Base-by-base conservation (phyloP, 1,284 basidiomycete genomes). In the Apiotrichum akiyoshidainum region DNA sequence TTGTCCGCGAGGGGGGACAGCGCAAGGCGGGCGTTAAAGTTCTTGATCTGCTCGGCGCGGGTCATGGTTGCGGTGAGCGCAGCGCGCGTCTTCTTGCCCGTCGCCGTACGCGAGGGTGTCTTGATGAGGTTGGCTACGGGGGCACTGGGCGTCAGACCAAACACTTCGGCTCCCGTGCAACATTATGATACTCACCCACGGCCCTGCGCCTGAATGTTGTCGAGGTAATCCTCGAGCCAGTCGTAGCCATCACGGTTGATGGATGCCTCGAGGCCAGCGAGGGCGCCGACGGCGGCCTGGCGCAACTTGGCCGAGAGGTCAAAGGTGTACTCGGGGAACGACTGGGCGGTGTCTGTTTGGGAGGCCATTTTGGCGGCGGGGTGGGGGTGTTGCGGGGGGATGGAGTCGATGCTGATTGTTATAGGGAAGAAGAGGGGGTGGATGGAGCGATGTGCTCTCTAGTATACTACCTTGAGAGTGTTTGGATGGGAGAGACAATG, bases 161-260 rank as follows among this genome's bases (percentile, higher is more conserved):
- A 53, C 37, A 46, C 16, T 12, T 10, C 19, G 2, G 17, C 3
- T 8, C 19, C 19, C 11, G 19, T 9, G 34, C 6, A 40, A 51
- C 11, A 33, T 10, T 35, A 44, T 2, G 9, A 1, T 7, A 65
- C 65, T 47, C 40, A 69, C 69, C 64, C 47, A 17, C 56, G 52
- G 35, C 52, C 58, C 14, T 63, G 59, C 21, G 62, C 62, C 58
- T 71, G 57, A 39, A 77, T 67, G 35, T 67, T 68, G 31, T 71
- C 69, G 61, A 77, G 69, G 55, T 77, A 76, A 17, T 66, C 70
- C 45, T 77, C 70, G 22, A 78, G 66, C 77, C 77, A 78, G 39
- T 66, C 70, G 65, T 75, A 75, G 17, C 77, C 75, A 37, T 70
- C 64, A 4, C 59, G 58, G n/a, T 63, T 64, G 48, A 78, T 73